Conservation (phyloP, 768 basidiomycete genomes). For the Trametopsis cervina region DNA sequence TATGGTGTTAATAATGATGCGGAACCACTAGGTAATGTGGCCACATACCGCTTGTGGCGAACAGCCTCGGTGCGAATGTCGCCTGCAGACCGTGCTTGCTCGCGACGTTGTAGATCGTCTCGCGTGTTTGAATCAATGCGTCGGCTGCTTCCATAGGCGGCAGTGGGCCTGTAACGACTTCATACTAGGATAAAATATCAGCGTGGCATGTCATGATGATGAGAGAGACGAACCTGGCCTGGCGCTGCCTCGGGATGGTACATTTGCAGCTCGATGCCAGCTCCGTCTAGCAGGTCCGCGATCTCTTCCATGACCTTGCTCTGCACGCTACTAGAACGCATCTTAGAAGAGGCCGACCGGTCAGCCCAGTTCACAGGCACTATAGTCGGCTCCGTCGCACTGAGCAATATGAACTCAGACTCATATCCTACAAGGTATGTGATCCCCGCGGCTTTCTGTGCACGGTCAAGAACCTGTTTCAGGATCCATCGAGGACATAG, state of each 20-base stretch:
- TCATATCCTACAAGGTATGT: slow-evolving; percentile 64
- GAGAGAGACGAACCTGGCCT: slow-evolving; percentile 33
- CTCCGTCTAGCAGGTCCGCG: slow-evolving; percentile 36
- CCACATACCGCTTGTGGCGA: slow-evolving; percentile 29
- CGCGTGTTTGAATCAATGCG: slow-evolving; percentile 57
- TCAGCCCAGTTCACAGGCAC: slow-evolving; percentile 39
- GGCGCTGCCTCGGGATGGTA: slow-evolving; percentile 66
- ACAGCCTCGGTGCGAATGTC: slow-evolving; percentile 58
- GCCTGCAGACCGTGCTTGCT: slow-evolving; percentile 56
- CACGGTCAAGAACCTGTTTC: slow-evolving; percentile 40
- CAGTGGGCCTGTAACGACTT: slow-evolving; percentile 56
- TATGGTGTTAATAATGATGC: neutral
- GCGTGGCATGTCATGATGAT: neutral
- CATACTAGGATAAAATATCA: slow-evolving; percentile 37
- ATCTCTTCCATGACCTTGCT: slow-evolving; percentile 51
- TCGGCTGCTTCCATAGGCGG: slow-evolving; percentile 60
- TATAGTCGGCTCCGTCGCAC: slow-evolving; percentile 36
- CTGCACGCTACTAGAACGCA: slow-evolving; percentile 38
- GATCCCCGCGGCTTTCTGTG: slow-evolving; percentile 27
- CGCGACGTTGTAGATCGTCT: slow-evolving; percentile 61
- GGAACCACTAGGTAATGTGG: neutral
- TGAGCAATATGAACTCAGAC: slow-evolving; percentile 62
- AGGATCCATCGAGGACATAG: slow-evolving; percentile 57
- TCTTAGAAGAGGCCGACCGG: slow-evolving; percentile 37
- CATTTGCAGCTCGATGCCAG: slow-evolving; percentile 58